A percentile compares a stretch with the other conserved stretches of the same genome.
Conservation (phyloP, 441 rosid species). For the Populus hybrid region DNA sequence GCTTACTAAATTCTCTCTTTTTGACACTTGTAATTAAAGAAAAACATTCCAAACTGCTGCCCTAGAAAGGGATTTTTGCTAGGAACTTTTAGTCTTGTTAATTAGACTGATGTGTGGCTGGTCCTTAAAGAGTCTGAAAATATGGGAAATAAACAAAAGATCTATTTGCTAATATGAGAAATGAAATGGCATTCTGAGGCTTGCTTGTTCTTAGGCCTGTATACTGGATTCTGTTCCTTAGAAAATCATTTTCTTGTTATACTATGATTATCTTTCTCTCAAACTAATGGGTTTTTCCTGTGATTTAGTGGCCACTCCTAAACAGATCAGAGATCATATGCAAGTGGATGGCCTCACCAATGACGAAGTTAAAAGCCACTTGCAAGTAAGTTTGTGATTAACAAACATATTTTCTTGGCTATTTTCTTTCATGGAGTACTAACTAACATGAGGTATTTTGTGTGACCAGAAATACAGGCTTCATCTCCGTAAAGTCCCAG, state of each 20-base stretch:
- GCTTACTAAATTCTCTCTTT: background rate
- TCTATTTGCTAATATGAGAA: background rate
- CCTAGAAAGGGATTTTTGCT: background rate
- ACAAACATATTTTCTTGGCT: background rate
- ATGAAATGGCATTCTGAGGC: background rate
- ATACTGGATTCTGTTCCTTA: background rate
- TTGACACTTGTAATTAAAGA: background rate
- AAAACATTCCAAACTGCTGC: background rate
- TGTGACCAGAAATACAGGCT: slow-evolving; percentile 81
- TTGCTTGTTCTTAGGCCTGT: background rate
- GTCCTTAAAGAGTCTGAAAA: background rate
- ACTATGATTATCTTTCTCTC: background rate
- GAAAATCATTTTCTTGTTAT: background rate
- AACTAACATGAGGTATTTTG: slow-evolving; percentile 12
- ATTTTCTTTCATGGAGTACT: slow-evolving; percentile 2
- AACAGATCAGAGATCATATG: slow-evolving; percentile 90
- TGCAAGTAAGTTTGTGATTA: slow-evolving; percentile 52
- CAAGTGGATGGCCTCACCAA: slow-evolving; percentile 89
- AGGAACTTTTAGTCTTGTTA: background rate
- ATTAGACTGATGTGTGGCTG: background rate
- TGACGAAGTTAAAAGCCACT: slow-evolving; percentile 98
- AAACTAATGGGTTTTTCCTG: slow-evolving; percentile 11
- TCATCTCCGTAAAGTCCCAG: slow-evolving; percentile 49
- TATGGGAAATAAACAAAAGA: background rate
- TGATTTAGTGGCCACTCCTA: slow-evolving; percentile 81